Conservation (phyloP, 306 rosid species). For the Trifolium subterraneum region DNA sequence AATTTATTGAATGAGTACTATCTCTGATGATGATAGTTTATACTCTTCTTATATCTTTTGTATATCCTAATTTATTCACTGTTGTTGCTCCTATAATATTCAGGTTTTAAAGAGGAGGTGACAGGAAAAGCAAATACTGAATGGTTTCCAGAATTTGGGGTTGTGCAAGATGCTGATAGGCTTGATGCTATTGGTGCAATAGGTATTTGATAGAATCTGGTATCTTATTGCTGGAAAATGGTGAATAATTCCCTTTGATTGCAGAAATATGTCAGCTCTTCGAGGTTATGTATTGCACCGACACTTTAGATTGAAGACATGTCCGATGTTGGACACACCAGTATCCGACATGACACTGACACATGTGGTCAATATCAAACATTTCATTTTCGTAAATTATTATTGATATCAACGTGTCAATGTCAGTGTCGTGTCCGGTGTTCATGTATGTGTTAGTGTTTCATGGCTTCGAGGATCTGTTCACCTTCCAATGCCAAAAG, state of each 20-base stretch:
- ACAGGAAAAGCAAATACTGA: constrained; percentile 55
- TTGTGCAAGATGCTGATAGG: constrained; percentile 96
- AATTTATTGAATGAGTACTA: too few relatives aligned
- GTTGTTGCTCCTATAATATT: constrained; percentile 27
- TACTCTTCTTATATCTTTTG: not conserved
- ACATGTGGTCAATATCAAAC: not conserved
- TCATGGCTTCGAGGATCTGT: not conserved
- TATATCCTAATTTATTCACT: not conserved
- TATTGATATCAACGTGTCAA: not conserved
- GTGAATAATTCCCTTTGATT: not conserved
- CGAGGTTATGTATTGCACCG: not conserved
- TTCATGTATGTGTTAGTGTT: not conserved
- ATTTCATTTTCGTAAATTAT: not conserved
- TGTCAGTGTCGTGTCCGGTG: not conserved
- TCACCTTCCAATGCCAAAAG: not conserved
- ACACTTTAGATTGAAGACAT: not conserved
- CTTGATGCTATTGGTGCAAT: constrained; percentile 97
- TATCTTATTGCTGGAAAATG: not conserved
- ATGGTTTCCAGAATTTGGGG: constrained; percentile 71
- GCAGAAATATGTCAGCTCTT: not conserved
- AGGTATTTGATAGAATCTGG: constrained; percentile 53
- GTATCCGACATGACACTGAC: not conserved
- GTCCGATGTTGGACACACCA: not conserved
- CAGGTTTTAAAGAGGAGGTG: constrained; percentile 93
- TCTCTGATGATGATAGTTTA: too few relatives aligned